A percentile compares a stretch with the other conserved stretches of the same genome.
phyloP scores from a whole-genome alignment of 208 protist genomes.

The Leishmania gerbilli region DNA sequence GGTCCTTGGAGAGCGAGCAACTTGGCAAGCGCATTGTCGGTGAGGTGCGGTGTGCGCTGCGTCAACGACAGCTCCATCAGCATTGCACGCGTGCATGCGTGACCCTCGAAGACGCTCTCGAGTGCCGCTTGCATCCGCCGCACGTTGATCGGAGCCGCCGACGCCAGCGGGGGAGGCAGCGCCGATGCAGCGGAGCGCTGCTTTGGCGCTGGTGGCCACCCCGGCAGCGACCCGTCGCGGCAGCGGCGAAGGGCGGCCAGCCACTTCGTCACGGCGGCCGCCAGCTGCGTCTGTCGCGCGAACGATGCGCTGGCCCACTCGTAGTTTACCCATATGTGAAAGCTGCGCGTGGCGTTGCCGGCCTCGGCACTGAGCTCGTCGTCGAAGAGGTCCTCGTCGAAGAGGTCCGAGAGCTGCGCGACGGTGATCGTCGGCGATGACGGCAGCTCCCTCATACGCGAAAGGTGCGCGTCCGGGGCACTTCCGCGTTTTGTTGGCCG shows the following conservation, averaged over 20 bases:
- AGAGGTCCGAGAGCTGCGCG: constrained; percentile 23
- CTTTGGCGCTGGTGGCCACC: background rate
- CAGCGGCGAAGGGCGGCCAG: constrained; percentile 10
- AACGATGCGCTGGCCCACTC: constrained; percentile 75
- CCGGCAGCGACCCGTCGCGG: background rate
- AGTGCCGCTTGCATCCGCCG: constrained; percentile 25
- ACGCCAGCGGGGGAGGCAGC: background rate
- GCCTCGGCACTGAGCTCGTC: constrained; percentile 32
- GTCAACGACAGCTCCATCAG: constrained; percentile 32
- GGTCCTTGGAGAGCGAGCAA: constrained; percentile 39
- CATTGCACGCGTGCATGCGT: constrained; percentile 17
- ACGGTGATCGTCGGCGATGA: background rate
- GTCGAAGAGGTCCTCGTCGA: constrained; percentile 25
- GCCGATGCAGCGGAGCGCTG: background rate
- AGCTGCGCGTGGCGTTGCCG: constrained; percentile 65
- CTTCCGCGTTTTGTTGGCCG: background rate
- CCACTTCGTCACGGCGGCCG: constrained; percentile 30
- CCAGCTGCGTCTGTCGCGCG: constrained; percentile 48
- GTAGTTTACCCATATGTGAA: constrained; percentile 59
- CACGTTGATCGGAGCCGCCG: constrained; percentile 15
- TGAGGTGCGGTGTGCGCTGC: constrained; percentile 23
- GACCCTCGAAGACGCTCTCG: constrained; percentile 42
- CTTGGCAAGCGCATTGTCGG: constrained; percentile 42
- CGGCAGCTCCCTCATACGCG: background rate
- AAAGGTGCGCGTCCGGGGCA: background rate